A percentile compares a stretch with the other conserved stretches of the same genome.
Conservation (phyloP, 2,329 filamentous ascomycete species). For the Fusarium globosum region DNA sequence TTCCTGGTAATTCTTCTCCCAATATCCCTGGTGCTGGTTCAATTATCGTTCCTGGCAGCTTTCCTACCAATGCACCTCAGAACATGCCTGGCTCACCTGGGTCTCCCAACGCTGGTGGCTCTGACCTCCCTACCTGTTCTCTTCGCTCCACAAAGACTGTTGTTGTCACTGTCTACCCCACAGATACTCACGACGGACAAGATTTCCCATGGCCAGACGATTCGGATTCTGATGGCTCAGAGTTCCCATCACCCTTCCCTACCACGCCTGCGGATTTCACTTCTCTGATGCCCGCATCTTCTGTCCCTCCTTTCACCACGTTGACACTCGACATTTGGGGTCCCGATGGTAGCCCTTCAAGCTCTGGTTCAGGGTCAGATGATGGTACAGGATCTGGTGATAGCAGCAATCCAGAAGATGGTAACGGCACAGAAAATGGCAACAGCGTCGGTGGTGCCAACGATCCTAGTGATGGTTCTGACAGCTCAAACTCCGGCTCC, state of each 20-base stretch:
- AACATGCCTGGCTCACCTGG: constrained; percentile 14
- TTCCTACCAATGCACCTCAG: constrained; percentile 16
- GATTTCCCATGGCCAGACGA: constrained; percentile 27
- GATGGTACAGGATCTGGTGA: constrained; percentile 17
- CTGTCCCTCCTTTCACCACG: constrained; percentile 49
- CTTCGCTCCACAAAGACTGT: constrained; percentile 56
- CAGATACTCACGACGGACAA: constrained; percentile 42
- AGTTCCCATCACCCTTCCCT: constrained; percentile 42
- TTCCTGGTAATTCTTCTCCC: constrained; percentile 1
- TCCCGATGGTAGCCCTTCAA: constrained; percentile 18
- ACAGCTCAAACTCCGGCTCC: background rate
- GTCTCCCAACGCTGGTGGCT: constrained; percentile 3
- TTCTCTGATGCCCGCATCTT: constrained; percentile 16
- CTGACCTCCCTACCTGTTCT: constrained; percentile 53
- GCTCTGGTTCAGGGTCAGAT: constrained; percentile 8
- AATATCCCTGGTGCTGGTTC: constrained; percentile 31
- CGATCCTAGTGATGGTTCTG: constrained; percentile 1
- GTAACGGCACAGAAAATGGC: constrained; percentile 15
- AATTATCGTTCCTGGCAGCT: constrained; percentile 15
- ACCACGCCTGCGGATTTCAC: constrained; percentile 43
- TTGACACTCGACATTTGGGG: constrained; percentile 52
- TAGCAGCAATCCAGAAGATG: constrained; percentile 9
- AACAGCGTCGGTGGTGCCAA: background rate
- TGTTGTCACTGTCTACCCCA: constrained; percentile 59
- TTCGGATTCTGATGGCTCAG: constrained; percentile 35